Percentiles rank a stretch among this genome's conserved stretches.
These are phyloP conservation scores for Blastocystis sp. DNA, from an alignment of 352 stramenopile species.

Conservation along the genomic window DNA sequence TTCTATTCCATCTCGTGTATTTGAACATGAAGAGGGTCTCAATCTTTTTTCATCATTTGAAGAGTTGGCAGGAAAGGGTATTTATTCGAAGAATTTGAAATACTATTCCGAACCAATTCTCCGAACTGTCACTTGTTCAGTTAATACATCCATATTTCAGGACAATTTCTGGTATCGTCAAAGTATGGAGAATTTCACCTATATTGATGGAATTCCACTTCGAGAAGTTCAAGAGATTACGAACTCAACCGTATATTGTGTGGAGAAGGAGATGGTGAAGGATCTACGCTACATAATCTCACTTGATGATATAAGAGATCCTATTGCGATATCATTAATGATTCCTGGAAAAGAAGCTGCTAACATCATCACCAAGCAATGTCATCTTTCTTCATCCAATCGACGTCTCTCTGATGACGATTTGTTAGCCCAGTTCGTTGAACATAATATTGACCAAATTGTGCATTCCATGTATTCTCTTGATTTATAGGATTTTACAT, in stretches of 20 bases:
- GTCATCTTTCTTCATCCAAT: too few relatives aligned
- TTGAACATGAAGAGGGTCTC: background rate
- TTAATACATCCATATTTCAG: background rate
- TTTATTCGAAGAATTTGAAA: background rate
- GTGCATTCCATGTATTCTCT: too few relatives aligned
- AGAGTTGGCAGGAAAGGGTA: background rate
- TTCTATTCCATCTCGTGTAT: background rate
- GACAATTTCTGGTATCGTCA: constrained; percentile 1
- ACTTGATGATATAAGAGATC: background rate
- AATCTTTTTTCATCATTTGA: background rate
- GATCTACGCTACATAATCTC: constrained; percentile 37
- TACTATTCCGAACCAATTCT: background rate
- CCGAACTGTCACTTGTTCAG: background rate
- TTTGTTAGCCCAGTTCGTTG: too few relatives aligned
- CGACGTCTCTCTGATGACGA: too few relatives aligned
- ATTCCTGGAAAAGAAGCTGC: background rate
- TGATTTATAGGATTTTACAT: background rate
- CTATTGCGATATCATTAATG: background rate
- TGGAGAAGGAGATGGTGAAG: background rate
- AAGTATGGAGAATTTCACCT: constrained; percentile 11
- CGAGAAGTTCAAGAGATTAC: background rate
- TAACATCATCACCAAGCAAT: background rate
- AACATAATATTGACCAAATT: too few relatives aligned
- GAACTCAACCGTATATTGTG: background rate
- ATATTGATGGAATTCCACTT: background rate